Percentiles rank a stretch among this genome's conserved stretches.
phyloP scores from a whole-genome alignment of 768 basidiomycete species.

The Trametes maxima region DNA sequence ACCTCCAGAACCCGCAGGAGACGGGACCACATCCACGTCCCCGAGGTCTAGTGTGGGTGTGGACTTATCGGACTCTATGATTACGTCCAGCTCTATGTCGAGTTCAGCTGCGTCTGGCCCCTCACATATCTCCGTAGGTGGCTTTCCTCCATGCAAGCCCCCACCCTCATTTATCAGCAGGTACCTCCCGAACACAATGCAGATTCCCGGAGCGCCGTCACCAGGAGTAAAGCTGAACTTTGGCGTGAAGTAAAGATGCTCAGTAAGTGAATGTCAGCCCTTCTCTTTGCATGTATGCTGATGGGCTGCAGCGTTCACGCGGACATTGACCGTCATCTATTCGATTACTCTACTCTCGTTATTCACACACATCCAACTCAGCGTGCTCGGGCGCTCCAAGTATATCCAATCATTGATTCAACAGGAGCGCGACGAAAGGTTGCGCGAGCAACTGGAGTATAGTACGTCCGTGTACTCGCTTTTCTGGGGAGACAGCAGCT shows the following conservation, averaged over 20 bases:
- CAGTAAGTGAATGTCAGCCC: conserved; percentile 45
- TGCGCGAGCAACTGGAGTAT: conserved; percentile 47
- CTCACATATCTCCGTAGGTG: conserved; percentile 21
- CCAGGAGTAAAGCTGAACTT: conserved; percentile 73
- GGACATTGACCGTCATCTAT: conserved; percentile 85
- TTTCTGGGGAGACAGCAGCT: conserved; percentile 29
- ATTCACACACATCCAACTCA: conserved; percentile 86
- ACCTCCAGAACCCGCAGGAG: not conserved
- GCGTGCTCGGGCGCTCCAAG: conserved; percentile 77
- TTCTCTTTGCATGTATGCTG: not conserved
- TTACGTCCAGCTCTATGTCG: conserved; percentile 39
- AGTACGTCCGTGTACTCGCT: conserved; percentile 44
- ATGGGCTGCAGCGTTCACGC: conserved; percentile 68
- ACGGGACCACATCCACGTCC: conserved; percentile 8
- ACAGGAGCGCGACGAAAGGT: conserved; percentile 59
- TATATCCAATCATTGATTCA: conserved; percentile 73
- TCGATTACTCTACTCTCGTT: conserved; percentile 82
- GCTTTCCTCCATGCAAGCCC: conserved; percentile 6
- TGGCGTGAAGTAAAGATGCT: conserved; percentile 95
- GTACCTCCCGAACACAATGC: conserved; percentile 19
- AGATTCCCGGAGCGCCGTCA: conserved; percentile 15
- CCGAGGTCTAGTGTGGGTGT: conserved; percentile 12
- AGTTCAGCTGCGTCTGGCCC: conserved; percentile 29
- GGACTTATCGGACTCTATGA: conserved; percentile 45
- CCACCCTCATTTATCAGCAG: conserved; percentile 27